Base-by-base conservation (phyloP, 176 grass and related monocot species). In the Alloteropsis semialata region DNA sequence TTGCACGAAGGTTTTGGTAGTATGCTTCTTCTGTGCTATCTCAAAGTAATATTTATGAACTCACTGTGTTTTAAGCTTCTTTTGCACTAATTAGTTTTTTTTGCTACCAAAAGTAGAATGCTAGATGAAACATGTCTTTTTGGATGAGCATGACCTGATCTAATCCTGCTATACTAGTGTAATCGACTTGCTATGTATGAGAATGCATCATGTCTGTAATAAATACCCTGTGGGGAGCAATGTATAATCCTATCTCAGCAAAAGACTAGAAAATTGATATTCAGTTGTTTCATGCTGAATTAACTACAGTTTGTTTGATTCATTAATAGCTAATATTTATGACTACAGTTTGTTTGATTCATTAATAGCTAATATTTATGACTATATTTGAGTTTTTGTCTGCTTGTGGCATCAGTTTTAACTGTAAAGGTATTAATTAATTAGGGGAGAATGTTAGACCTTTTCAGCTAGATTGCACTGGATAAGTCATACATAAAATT, bases 391-490 rank as follows among this genome's bases (percentile, higher is more conserved):
- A 84, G 48, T 84, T 37, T 88, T 3, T 81, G 11, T 78, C 30
- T 62, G 65, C 84, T 82, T 32, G 28, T 30, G 68, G 18, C 80
- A 16, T 19, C 75, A 67, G 6, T 72, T 72, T 36, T 54, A 61
- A 74, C 15, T 67, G 6, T 80, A 41, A 60, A 61, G 43, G 10
- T 32, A 56, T 62, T 66, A 62, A 58, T 62, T 67, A 60, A 19
- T 38, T 38, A 22, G 21, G 16, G 38, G 19, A n/a, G 10, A 24
- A 49, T 73, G 46, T 77, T 10, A 69, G 54, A 57, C 37, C 41
- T 73, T 88, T 42, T 73, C 82, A 73, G 46, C 77, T 78, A 88
- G 41, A 61, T 54, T 58, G 8, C 72, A 78, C 25, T 77, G 25
- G 33, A n/a, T 57, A n/a, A 62, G 44, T 32, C 28, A 80, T 48